Percentiles rank a stretch among this genome's conserved stretches.
phyloP scores from a whole-genome alignment of 2,329 filamentous ascomycete genomes.

The Daldinia eschscholtzii region DNA sequence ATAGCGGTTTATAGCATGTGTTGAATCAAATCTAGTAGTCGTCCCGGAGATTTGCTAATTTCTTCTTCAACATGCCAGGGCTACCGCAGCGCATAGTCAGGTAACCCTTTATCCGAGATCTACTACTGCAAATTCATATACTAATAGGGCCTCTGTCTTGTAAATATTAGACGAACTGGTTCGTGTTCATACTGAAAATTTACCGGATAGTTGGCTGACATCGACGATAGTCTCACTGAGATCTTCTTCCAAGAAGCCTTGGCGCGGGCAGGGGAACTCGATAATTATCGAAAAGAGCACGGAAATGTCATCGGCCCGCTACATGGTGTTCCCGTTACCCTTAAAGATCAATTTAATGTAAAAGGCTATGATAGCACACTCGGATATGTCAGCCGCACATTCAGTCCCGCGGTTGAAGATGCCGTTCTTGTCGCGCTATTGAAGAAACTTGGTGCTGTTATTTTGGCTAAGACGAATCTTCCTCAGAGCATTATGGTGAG shows the following conservation, averaged over 20 bases:
- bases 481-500: slow-evolving; percentile 52
- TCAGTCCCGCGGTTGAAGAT: slow-evolving; percentile 62
- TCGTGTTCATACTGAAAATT: slow-evolving; percentile 10
- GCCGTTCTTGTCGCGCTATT: slow-evolving; percentile 64
- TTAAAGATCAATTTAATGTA: slow-evolving; percentile 74
- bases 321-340: slow-evolving; percentile 47
- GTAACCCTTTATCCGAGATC: slow-evolving; percentile 10
- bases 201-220: slow-evolving; percentile 17
- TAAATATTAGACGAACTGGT: slow-evolving; percentile 44
- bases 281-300: slow-evolving; percentile 32
- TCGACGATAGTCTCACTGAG: slow-evolving; percentile 46
- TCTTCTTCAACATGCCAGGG: slow-evolving; percentile 13
- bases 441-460: slow-evolving; percentile 62
- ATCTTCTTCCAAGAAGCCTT: slow-evolving; percentile 47
- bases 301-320: slow-evolving; percentile 42
- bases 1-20: slow-evolving; percentile 22
- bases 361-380: slow-evolving; percentile 69
- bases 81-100: slow-evolving; percentile 24
- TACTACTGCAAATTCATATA: neutral
- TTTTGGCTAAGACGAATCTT: slow-evolving; percentile 65
- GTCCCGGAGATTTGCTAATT: slow-evolving; percentile 12
- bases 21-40: neutral
- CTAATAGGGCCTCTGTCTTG: neutral
- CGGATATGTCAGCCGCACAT: slow-evolving; percentile 67
- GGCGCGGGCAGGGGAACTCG: slow-evolving; percentile 43